Evolutionary conservation across 345 rosid species (phyloP), one percentile per base, ranked within the genome.

Genomic region (Viola odorata): DNA sequence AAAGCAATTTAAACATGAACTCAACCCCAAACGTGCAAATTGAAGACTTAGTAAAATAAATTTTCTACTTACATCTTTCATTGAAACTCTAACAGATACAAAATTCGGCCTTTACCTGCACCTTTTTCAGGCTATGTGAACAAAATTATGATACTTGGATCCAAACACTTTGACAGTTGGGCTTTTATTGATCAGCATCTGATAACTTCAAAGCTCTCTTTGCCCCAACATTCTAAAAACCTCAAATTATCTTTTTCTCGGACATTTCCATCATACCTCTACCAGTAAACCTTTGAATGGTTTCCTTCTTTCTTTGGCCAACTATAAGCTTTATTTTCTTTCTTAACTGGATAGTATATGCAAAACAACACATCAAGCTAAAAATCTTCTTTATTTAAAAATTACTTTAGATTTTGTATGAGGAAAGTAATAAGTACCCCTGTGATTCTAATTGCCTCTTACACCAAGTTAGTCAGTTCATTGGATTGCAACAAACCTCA

Each of bases 241-340:
- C 76, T 79, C 85, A 80, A 68, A 75, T 70, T 81, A 75, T 70
- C 79, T 62, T 81, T 78, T 82, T 73, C 73, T 77, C 64, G 57
- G 73, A 68, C 81, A 78, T 69, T 70, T 79, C 73, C 84, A 69
- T 77, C 80, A 77, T 69, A 70, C 67, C 86, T 81, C 82, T 81
- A 85, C 73, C 75, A 70, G 81, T 69, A 76, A 75, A 75, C 66
- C 84, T 79, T 82, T 76, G 85, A 75, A 75, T 72, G 73, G 90
- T 74, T 75, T 78, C 83, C 76, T 77, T 81, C 87, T 81, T 86
- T 89, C 86, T 82, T 89, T 82, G 83, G 74, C 85, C 83, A 84
- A 77, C 71, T 79, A 83, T 77, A 80, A 63, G 84, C 85, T 73
- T 75, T 83, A 81, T 63, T 65, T 79, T 83, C 95, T 79, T 81